Evolutionary conservation across 202 grass and related monocot species (phyloP).

Genomic region (Panicum virgatum): DNA sequence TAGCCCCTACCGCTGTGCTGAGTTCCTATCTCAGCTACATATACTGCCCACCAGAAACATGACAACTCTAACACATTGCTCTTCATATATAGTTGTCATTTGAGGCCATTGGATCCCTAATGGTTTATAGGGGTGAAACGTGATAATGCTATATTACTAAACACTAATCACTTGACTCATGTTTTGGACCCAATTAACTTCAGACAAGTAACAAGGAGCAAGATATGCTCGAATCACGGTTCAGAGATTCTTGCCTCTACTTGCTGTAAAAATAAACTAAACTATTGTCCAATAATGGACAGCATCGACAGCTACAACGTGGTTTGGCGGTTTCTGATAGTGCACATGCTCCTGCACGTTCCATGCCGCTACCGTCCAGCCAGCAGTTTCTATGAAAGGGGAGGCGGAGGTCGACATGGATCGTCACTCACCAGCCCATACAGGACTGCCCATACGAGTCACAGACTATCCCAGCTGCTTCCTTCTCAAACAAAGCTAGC

Average conservation of each 20-base stretch:
- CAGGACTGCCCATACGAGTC: neutral
- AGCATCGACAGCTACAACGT: constrained; percentile 1
- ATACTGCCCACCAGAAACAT: no score
- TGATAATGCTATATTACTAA: neutral
- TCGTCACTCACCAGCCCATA: constrained; percentile 13
- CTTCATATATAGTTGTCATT: no score
- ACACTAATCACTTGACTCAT: neutral
- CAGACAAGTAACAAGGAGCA: no score
- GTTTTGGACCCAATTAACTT: neutral
- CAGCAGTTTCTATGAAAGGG: constrained; percentile 20
- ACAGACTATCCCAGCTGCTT: neutral
- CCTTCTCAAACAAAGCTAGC: neutral
- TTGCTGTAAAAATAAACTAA: neutral
- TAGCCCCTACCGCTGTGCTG: no score
- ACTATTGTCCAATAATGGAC: neutral
- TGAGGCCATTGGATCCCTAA: neutral
- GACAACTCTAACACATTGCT: no score
- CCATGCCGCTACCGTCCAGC: constrained; percentile 14
- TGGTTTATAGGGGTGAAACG: neutral
- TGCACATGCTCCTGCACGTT: constrained; percentile 27
- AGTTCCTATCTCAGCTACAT: no score
- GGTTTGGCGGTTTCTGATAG: no score
- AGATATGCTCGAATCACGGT: neutral
- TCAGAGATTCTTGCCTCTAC: constrained; percentile 11
- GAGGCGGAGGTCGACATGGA: neutral